Conservation (phyloP, 495 filamentous ascomycete species). For the Penicillium flavigenum region DNA sequence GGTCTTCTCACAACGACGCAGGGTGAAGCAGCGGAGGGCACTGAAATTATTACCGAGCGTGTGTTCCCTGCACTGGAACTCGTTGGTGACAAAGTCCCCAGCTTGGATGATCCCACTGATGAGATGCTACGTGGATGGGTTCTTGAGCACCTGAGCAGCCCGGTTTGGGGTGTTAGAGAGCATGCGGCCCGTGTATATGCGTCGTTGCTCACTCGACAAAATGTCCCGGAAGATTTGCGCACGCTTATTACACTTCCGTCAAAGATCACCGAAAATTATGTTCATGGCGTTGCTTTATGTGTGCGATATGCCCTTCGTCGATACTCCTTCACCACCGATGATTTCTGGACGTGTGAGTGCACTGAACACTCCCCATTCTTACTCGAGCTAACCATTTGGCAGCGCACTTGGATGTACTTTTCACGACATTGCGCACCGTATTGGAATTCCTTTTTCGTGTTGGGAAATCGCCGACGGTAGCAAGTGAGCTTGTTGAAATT, state of each 20-base stretch:
- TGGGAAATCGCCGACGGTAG: conserved; percentile 42
- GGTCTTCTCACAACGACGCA: conserved; percentile 56
- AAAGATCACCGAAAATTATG: conserved; percentile 51
- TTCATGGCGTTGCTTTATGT: conserved; percentile 63
- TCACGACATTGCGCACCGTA: conserved; percentile 27
- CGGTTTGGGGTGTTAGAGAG: conserved; percentile 85
- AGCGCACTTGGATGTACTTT: conserved; percentile 34
- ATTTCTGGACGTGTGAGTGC: conserved; percentile 31
- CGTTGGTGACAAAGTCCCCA: conserved; percentile 55
- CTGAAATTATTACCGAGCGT: conserved; percentile 58
- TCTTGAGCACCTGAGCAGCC: conserved; percentile 57
- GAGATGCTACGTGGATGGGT: conserved; percentile 37
- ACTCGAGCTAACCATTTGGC: neutral
- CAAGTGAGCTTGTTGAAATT: conserved; percentile 41
- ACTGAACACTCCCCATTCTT: neutral
- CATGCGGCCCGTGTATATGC: conserved; percentile 81
- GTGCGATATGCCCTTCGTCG: conserved; percentile 49
- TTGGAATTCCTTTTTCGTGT: conserved; percentile 30
- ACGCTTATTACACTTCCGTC: conserved; percentile 44
- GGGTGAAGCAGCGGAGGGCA: conserved; percentile 36
- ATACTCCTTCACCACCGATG: conserved; percentile 32
- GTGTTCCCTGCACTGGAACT: conserved; percentile 89
- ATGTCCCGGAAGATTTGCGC: conserved; percentile 51
- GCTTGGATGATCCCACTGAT: conserved; percentile 34
- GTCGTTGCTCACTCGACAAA: conserved; percentile 54